Evolutionary conservation across 2,329 filamentous ascomycete species (phyloP), one percentile per base, ranked within the genome.

Genomic region (Aureobasidium uvarum): DNA sequence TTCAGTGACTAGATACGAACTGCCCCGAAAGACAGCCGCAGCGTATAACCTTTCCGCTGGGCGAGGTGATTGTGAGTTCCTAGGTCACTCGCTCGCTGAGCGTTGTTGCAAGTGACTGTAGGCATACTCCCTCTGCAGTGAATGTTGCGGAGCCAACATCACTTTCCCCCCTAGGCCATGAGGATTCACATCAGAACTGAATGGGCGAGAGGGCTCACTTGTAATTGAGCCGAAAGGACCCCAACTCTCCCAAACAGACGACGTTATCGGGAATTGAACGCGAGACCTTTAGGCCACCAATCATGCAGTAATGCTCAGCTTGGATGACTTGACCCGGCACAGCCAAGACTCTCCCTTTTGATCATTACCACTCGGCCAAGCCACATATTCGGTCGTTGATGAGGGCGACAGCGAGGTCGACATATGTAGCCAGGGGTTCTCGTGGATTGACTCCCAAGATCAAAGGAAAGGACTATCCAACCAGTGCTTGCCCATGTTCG

Each of bases 1-100:
- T 39, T 36, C 33, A 20, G 45, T 39, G 43, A 62, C 58, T 50
- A 62, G 45, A 62, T 50, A 51, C 58, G 58, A 28, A 62, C 43
- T 18, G 45, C 20, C 45, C 58, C 58, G 58, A 62, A 62, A 62
- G 45, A 62, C 45, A 51, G 45, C 58, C 58, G 58, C 58, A 62
- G 58, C 43, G 58, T 51, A 62, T 62, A 41, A 62, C 58, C 20
- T 62, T 62, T 51, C 58, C 58, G 58, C 58, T 62, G 58, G 58
- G 58, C 58, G 58, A 62, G 58, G 58, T 62, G 58, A 51, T 25
- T 50, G 45, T 31, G 58, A 18, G 58, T 50, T 50, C 45, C 58
- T 51, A 62, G 58, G 58, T 33, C 58, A 50, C 28, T 36, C 14
- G 10, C 58, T 62, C 58, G 58, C 45, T 33, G 33, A 48, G 58